A percentile compares a stretch with the other conserved stretches of the same genome.
Evolutionary conservation across 805 yeast species (phyloP).

Genomic region (Cyberlindnera lachancei): DNA sequence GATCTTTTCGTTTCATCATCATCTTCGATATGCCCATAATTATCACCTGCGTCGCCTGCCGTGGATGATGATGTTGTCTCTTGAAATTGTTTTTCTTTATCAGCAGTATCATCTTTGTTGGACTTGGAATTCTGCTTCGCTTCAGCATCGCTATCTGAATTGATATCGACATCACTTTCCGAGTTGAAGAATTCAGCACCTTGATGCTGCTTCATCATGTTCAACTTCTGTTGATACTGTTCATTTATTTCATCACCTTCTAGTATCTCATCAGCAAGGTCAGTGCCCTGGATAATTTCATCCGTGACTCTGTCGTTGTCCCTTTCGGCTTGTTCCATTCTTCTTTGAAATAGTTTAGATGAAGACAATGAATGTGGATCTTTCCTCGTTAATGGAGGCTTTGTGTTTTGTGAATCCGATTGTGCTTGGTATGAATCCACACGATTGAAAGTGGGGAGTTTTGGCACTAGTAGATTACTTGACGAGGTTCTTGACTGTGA

Average conservation of each 20-base stretch:
- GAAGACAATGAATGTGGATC: conserved; percentile 1
- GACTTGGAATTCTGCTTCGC: background rate
- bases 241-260: conserved; percentile 6
- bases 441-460: conserved; percentile 19
- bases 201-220: conserved; percentile 10
- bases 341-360: conserved; percentile 18
- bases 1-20: conserved; percentile 8
- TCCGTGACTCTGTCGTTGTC: conserved; percentile 4
- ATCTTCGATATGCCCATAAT: background rate
- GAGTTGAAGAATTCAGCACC: conserved; percentile 13
- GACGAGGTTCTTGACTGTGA: too few relatives aligned
- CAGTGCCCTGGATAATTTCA: conserved; percentile 6
- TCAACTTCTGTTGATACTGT: conserved; percentile 13
- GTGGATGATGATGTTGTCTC: conserved; percentile 1
- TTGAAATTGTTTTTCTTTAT: background rate
- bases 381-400: too few relatives aligned
- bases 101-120: too few relatives aligned
- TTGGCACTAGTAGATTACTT: conserved; percentile 7
- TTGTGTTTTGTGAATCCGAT: too few relatives aligned
- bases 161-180: conserved; percentile 18
- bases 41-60: too few relatives aligned
- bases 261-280: conserved; percentile 5
- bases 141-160: conserved; percentile 11
- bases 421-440: conserved; percentile 8
- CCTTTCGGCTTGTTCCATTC: conserved; percentile 14